Evolutionary conservation across 2,329 filamentous ascomycete species (phyloP).

Genomic region (Fusarium sp.): DNA sequence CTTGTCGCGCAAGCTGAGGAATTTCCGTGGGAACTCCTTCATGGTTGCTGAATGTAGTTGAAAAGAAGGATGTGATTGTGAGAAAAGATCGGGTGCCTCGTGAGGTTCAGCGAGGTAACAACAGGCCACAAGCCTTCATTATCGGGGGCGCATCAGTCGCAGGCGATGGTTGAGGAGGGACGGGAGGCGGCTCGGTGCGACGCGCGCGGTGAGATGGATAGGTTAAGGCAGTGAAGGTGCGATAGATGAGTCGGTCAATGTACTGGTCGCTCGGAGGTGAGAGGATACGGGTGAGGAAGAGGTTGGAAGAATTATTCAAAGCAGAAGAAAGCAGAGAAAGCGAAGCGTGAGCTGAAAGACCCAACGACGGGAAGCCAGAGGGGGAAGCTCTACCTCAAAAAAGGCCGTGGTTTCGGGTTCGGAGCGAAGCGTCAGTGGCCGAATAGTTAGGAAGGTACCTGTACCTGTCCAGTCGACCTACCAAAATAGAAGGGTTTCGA

Average conservation of each 20-base stretch:
- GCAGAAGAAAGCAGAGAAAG: neutral
- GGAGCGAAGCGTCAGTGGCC: slow-evolving; percentile 29
- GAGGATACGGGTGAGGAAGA: neutral
- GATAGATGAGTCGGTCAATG: neutral
- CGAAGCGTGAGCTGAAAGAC: slow-evolving; percentile 22
- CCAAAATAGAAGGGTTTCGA: slow-evolving; percentile 38
- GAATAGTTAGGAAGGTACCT: neutral
- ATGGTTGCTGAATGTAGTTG: slow-evolving; percentile 52
- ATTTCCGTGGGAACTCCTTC: slow-evolving; percentile 71
- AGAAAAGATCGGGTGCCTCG: slow-evolving; percentile 39
- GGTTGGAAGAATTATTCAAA: neutral
- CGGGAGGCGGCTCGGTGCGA: slow-evolving; percentile 33
- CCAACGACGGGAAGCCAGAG: slow-evolving; percentile 1
- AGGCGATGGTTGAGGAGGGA: slow-evolving; percentile 24
- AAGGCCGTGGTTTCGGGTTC: slow-evolving; percentile 14
- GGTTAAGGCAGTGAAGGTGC: slow-evolving; percentile 7
- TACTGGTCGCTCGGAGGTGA: neutral
- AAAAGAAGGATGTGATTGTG: slow-evolving; percentile 2
- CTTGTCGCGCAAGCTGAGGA: slow-evolving; percentile 79
- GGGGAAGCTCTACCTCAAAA: slow-evolving; percentile 34
- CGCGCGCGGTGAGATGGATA: slow-evolving; percentile 14
- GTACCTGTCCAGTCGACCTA: neutral
- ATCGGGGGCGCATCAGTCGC: slow-evolving; percentile 42
- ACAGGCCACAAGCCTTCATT: slow-evolving; percentile 46
- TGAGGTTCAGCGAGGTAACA: slow-evolving; percentile 49